These are phyloP conservation scores for Fusarium tricinctum DNA, from an alignment of 2,329 filamentous ascomycete genomes.

Conservation along the genomic window DNA sequence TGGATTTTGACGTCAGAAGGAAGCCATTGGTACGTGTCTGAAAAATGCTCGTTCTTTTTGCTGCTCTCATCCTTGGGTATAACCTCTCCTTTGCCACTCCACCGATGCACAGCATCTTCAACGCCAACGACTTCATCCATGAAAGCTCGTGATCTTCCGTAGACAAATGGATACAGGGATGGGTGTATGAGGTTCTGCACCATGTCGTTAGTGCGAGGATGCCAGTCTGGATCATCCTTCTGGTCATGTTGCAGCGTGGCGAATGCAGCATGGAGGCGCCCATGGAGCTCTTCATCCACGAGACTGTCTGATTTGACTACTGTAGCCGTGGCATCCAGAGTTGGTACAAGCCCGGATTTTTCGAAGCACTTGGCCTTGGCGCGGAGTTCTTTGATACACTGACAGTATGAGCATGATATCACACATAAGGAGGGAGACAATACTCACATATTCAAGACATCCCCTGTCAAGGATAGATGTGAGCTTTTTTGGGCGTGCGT, in stretches of 20 bases:
- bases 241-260: conserved; percentile 37
- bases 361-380: conserved; percentile 61
- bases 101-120: conserved; percentile 41
- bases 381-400: conserved; percentile 57
- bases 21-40: conserved; percentile 50
- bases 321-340: conserved; percentile 39
- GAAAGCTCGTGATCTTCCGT: conserved; percentile 53
- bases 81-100: conserved; percentile 43
- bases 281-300: conserved; percentile 24
- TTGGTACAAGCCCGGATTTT: conserved; percentile 54
- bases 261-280: conserved; percentile 33
- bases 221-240: conserved; percentile 32
- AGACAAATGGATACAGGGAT: conserved; percentile 41
- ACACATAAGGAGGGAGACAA: fast-evolving
- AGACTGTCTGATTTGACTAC: conserved; percentile 45
- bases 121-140: conserved; percentile 49
- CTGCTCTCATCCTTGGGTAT: conserved; percentile 48
- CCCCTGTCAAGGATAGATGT: conserved; percentile 23
- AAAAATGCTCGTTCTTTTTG: conserved; percentile 57
- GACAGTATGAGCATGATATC: not conserved
- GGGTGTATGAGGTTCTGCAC: conserved; percentile 39
- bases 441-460: conserved; percentile 38
- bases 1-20: conserved; percentile 57
- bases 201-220: conserved; percentile 14
- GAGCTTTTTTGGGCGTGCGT: conserved; percentile 4